Base-by-base conservation (phyloP, 2,329 filamentous ascomycete species). In the Exophiala spinifera region DNA sequence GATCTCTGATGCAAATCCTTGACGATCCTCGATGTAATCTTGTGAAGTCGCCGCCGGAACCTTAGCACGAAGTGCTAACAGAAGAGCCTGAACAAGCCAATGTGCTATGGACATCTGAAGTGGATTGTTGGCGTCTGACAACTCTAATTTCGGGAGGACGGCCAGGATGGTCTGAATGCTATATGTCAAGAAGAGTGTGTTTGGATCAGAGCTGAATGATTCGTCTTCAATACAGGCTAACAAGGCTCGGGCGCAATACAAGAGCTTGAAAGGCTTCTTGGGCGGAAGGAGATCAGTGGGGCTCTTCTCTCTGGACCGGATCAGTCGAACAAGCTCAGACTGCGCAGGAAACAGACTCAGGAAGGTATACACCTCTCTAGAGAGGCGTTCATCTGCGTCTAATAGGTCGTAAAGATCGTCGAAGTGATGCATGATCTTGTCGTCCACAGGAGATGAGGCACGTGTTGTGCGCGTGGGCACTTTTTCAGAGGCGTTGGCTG, bases 371-470 rank as follows among this genome's bases (percentile, higher is more conserved):
- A 91, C 85, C 75, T 88, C 84, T 65, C 80, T 76, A 5, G 88
- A 84, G 39, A 90, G 74, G 46, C 74, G 77, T 55, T 91, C 85
- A 42, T 88, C 81, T 72, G 91, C 81, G 60, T 84, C 83, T 50
- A 97, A 77, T 64, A 92, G 87, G 40, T 83, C 81, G 79, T 94
- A 96, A 20, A 99, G 73, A 57, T 92, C 85, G 50, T 89, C 81
- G 65, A 96, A 95, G 69, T 95, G 88, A 53, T 84, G 80, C 62
- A 94, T 75, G 19, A 97, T 85, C 63, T 92, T 88, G 11, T 82
- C 79, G 66, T 97, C 90, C 2, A 97, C 77, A 1, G 79, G 33
- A 74, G 79, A 64, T n/a, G 55, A 45, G 14, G 61, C 54, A 4
- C 61, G 59, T 75, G 84, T 44, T 75, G 80, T 46, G 74, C 82